Conservation (phyloP, 441 rosid species). For the Bocquillonia castaneifolia region DNA sequence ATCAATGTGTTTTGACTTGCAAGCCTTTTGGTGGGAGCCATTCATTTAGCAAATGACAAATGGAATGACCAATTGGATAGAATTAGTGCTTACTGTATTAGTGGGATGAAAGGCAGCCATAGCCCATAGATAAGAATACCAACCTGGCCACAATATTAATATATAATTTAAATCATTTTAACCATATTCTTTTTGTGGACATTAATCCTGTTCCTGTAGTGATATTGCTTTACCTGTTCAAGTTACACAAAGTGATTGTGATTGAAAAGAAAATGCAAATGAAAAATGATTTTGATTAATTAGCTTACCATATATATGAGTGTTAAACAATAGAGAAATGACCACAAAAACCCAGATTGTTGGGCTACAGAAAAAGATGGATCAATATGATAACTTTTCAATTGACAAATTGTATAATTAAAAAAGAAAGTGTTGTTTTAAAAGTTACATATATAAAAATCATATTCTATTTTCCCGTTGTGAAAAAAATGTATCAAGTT, state of each 20-base stretch:
- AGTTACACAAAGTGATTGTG: no score
- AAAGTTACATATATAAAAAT: no score
- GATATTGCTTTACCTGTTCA: no score
- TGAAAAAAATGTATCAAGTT: background rate
- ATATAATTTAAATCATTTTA: no score
- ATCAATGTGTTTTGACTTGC: background rate
- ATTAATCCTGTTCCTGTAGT: no score
- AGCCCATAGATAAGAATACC: slow-evolving; percentile 53
- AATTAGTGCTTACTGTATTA: slow-evolving; percentile 56
- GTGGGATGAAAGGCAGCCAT: slow-evolving; percentile 82
- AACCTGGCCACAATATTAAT: slow-evolving; percentile 56
- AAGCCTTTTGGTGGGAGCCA: background rate
- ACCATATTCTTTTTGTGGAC: no score
- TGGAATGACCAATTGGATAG: background rate
- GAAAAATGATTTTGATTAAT: background rate
- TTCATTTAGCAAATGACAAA: background rate
- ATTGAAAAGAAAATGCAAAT: no score
- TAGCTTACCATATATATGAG: slow-evolving; percentile 63
- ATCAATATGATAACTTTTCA: background rate
- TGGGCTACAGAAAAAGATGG: slow-evolving; percentile 43
- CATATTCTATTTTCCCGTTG: no score
- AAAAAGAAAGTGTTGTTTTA: no score
- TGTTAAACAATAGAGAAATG: slow-evolving; percentile 55
- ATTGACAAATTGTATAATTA: no score
- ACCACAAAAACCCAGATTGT: slow-evolving; percentile 71